These are phyloP conservation scores for Endotrypanum monterogeii DNA, from an alignment of 208 protist genomes.

Conservation along the genomic window DNA sequence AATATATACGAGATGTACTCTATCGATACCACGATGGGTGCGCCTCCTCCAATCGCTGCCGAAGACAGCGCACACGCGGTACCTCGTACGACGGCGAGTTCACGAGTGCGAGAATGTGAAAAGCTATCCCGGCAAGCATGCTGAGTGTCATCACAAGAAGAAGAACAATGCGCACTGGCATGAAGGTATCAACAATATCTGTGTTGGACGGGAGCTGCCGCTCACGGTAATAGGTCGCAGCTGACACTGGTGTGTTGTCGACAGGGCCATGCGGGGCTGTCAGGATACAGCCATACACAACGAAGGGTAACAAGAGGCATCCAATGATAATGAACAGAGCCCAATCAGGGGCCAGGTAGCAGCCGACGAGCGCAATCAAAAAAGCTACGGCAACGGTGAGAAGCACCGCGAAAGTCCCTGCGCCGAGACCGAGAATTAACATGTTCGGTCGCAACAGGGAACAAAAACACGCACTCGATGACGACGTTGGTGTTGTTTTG, in stretches of 20 bases:
- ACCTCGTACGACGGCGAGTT: conserved; percentile 60
- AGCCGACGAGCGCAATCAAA: conserved; percentile 44
- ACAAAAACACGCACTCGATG: too few species aligned
- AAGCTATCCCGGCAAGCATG: conserved; percentile 44
- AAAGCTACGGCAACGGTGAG: conserved; percentile 55
- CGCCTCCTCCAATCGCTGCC: conserved; percentile 73
- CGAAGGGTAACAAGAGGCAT: conserved; percentile 59
- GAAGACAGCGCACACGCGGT: conserved; percentile 73
- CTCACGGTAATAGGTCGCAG: conserved; percentile 48
- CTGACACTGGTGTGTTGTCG: not conserved
- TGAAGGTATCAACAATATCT: conserved; percentile 58
- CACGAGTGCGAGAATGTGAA: conserved; percentile 42
- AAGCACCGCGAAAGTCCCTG: conserved; percentile 77
- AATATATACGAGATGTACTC: not conserved
- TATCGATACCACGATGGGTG: conserved; percentile 84
- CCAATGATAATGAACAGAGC: conserved; percentile 53
- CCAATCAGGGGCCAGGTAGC: conserved; percentile 48
- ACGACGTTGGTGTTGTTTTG: too few species aligned
- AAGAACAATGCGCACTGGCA: conserved; percentile 63
- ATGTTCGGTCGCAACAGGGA: not conserved
- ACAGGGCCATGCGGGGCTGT: conserved; percentile 32
- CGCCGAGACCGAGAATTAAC: conserved; percentile 75
- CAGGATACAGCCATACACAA: conserved; percentile 79
- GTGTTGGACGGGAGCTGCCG: conserved; percentile 39
- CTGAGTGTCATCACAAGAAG: conserved; percentile 49